phyloP scores from a whole-genome alignment of 1,139 yeast genomes.

The Sugiyamaella japonica region DNA sequence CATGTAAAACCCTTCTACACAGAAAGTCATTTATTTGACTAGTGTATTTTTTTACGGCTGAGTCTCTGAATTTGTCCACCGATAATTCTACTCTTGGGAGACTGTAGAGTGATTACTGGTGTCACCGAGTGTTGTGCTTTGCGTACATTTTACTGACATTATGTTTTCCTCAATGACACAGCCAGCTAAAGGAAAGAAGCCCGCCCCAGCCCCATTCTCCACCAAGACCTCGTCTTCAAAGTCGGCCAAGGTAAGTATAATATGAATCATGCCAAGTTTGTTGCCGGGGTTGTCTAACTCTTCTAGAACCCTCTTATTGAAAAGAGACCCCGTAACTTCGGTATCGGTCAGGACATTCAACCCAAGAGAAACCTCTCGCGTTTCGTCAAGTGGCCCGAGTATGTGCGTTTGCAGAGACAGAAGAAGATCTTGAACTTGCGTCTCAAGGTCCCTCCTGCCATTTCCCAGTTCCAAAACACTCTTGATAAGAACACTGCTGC shows the following conservation, averaged over 20 bases:
- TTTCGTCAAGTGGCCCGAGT: conserved; percentile 98
- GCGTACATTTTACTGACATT: conserved; percentile 31
- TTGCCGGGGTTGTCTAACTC: too few relatives aligned
- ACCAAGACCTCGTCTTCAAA: conserved; percentile 45
- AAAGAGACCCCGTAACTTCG: conserved; percentile 88
- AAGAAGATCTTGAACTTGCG: conserved; percentile 92
- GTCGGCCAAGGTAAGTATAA: conserved; percentile 35
- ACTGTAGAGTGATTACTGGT: conserved; percentile 39
- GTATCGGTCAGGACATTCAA: conserved; percentile 93
- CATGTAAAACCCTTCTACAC: conserved; percentile 13
- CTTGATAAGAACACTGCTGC: conserved; percentile 98
- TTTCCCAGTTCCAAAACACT: conserved; percentile 92
- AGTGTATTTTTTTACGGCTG: conserved; percentile 22
- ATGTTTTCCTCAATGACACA: conserved; percentile 68
- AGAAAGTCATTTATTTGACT: conserved; percentile 2
- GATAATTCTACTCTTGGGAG: conserved; percentile 27
- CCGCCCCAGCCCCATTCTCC: conserved; percentile 88
- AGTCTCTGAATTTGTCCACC: conserved; percentile 24
- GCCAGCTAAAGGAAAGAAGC: conserved; percentile 75
- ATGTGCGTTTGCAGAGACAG: conserved; percentile 96
- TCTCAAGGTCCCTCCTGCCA: conserved; percentile 98
- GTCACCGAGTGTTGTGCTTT: conserved; percentile 15
- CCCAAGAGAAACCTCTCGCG: conserved; percentile 96
- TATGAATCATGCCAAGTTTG: not conserved
- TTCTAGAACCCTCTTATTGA: conserved; percentile 72